These are phyloP conservation scores for Petunia hybrid DNA, from an alignment of 305 asterid genomes.

Conservation along the genomic window DNA sequence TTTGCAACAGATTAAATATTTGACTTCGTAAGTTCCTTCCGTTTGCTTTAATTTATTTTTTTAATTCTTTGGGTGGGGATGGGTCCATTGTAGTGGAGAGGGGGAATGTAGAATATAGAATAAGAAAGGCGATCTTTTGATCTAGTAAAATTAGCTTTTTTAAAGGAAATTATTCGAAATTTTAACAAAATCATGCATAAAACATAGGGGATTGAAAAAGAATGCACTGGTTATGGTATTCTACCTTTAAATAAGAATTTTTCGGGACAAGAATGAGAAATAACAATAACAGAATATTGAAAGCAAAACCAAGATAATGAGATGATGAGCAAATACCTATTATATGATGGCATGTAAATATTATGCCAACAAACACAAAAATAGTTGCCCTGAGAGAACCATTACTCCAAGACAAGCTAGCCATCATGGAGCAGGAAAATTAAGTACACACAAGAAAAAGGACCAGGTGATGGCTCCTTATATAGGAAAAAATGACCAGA, in stretches of 20 bases:
- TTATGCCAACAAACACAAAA: slow-evolving; percentile 7
- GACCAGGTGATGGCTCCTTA: neutral
- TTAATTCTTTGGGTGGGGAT: too few species aligned
- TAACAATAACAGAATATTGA: neutral
- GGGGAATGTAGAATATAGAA: too few species aligned
- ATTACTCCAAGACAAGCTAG: too few species aligned
- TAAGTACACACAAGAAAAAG: neutral
- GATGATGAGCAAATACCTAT: slow-evolving; percentile 4
- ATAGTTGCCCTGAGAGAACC: neutral
- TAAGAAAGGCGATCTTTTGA: too few species aligned
- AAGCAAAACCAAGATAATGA: neutral
- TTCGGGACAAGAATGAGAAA: neutral
- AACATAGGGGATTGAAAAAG: neutral
- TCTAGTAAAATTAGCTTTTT: too few species aligned
- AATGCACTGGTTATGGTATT: too few species aligned
- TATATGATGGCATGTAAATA: neutral
- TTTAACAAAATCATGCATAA: neutral
- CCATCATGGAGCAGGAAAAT: slow-evolving; percentile 7
- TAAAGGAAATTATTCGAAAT: too few species aligned
- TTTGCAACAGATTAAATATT: too few species aligned
- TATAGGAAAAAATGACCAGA: neutral
- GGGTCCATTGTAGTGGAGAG: too few species aligned
- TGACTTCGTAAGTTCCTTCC: neutral
- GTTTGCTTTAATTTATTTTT: too few species aligned
- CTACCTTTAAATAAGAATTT: neutral